Conservation (phyloP, 202 grass and related monocot genomes). For the Thinopyrum obtusiflorum region DNA sequence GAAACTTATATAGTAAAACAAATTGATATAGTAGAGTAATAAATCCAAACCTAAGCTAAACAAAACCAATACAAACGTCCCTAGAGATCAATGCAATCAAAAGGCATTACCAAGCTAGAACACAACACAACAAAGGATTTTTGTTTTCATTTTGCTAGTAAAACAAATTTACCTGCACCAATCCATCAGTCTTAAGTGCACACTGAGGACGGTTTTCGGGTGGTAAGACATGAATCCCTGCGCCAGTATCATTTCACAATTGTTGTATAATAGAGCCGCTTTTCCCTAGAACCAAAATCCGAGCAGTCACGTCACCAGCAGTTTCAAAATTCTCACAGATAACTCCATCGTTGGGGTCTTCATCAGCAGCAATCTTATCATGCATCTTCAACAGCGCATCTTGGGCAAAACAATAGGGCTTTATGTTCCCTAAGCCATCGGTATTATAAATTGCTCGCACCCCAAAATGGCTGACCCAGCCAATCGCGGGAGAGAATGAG, state of each 20-base stretch:
- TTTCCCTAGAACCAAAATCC: constrained; percentile 97
- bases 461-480: no score
- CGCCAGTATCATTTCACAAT: constrained; percentile 64
- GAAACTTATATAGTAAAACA: constrained; percentile 17
- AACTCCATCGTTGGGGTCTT: constrained; percentile 52
- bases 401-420: constrained; percentile 66
- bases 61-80: not conserved
- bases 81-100: constrained; percentile 2
- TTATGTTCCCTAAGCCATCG: constrained; percentile 49
- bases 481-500: no score
- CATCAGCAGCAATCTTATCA: constrained; percentile 82
- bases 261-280: constrained; percentile 95
- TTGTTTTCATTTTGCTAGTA: not conserved
- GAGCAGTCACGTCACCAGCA: constrained; percentile 53
- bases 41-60: constrained; percentile 22
- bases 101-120: constrained; percentile 20
- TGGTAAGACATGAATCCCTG: constrained; percentile 77
- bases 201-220: constrained; percentile 73
- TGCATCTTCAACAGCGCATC: constrained; percentile 94
- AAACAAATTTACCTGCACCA: constrained; percentile 75
- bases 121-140: constrained; percentile 14
- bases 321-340: constrained; percentile 47
- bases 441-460: no score
- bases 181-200: constrained; percentile 78
- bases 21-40: constrained; percentile 20